Evolutionary conservation across 495 filamentous ascomycete species (phyloP), one percentile per base, ranked within the genome.

Genomic region (Aspergillus affinis): DNA sequence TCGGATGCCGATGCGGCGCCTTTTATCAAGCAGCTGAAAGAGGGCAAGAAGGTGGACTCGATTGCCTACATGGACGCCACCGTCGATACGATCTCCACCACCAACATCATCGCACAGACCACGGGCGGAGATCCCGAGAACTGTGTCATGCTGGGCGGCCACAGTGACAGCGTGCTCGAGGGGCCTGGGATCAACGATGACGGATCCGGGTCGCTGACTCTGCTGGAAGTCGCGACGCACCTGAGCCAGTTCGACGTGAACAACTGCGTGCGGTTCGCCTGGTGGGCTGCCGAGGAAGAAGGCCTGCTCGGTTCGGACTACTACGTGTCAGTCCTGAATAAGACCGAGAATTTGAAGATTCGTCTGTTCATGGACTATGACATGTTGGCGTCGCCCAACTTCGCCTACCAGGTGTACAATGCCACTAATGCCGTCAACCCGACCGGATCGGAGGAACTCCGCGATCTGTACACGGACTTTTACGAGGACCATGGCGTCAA

Each of bases 301-400:
- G 86, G 85, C 48, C 79, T 88, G 23, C 70, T 89, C 8, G 88
- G 88, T 30, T 81, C 83, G 7, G 74, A 78, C 26, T 74, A 80
- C 66, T 90, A 87, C 66, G 78, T 89, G 48, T 72, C 78, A 32
- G 65, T 68, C 23, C 75, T 81, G 54, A 65, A 75, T n/a, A 53
- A 73, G 5, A 78, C 76, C 47, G 83, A 83, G 57, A 73, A 82
- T 21, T 69, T 70, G 48, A 83, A 84, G 69, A 81, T 90, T 58
- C 74, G 82, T 1, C 79, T 87, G 10, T 88, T 89, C 68, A 84
- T 89, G 69, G 88, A 90, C 73, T 88, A 88, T 63, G 88, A 90
- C 72, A 90, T 90, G 88, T 84, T 90, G 53, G 88, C 83, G 19
- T 82, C 77, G 26, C 88, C 88, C 45, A 90, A 90, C 74, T 89